Evolutionary conservation across 768 basidiomycete species (phyloP), one percentile per base, ranked within the genome.

Genomic region (Phanerodontia chrysosporium): DNA sequence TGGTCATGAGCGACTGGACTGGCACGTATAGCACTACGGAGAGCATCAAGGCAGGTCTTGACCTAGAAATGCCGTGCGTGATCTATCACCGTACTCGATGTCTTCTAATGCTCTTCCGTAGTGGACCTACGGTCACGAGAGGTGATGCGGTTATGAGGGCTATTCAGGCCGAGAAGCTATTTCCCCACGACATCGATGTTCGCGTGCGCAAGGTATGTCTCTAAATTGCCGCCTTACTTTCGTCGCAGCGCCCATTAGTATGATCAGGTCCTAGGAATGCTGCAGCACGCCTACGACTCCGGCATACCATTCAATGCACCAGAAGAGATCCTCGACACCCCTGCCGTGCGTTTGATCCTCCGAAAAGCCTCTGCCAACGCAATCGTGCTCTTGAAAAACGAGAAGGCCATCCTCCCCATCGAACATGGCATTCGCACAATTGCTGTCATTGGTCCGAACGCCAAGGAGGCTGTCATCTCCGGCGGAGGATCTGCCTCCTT

Each of bases 371-470:
- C 83, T 0, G 78, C 79, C 1, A 81, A 83, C 51, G 72, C 79
- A 3, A 78, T 83, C 45, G 84, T 87, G 7, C 74, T 87, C 1
- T 72, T 87, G 29, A 86, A 86, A 71, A 88, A 88, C 68, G 75
- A 82, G 5, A 72, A 73, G 9, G 69, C 69, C 1, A 57, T 86
- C 30, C 75, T 87, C 14, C 85, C 85, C 0, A 68, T 85, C 57
- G 66, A 13, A 35, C 51, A 1, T 48, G 57, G 9, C 29, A 63
- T 49, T 45, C 80, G 76, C 62, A 79, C 73, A 46, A 78, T 88
- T 45, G 84, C 82, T 12, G 76, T 88, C 49, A 83, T 87, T 60
- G 86, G 85, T 0, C 83, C 84, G 2, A 86, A 87, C 67, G 82
- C 80, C 8, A 85, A 80, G 66, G 65, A 70, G 35, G 73, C 77